phyloP scores from a whole-genome alignment of 2,329 filamentous ascomycete species.

The Simplicillium aogashimaense region DNA sequence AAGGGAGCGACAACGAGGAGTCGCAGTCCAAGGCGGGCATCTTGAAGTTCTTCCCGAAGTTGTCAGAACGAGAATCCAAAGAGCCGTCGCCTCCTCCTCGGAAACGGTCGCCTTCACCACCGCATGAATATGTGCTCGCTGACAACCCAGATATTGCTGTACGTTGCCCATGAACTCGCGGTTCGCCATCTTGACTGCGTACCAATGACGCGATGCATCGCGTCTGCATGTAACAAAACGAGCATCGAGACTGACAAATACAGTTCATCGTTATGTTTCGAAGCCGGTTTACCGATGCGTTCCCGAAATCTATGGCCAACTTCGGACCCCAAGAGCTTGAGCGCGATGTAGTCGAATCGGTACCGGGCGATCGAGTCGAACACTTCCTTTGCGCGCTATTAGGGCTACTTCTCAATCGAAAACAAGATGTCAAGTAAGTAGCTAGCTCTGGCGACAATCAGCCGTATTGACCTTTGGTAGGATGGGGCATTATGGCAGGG shows the following conservation, averaged over 20 bases:
- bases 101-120: constrained; percentile 78
- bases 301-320: constrained; percentile 77
- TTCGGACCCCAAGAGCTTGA: constrained; percentile 95
- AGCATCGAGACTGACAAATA: not conserved
- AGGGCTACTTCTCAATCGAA: constrained; percentile 83
- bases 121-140: constrained; percentile 80
- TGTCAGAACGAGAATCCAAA: constrained; percentile 40
- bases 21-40: constrained; percentile 45
- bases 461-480: constrained; percentile 32
- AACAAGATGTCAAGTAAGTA: constrained; percentile 95
- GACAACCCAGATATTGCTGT: constrained; percentile 91
- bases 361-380: constrained; percentile 79
- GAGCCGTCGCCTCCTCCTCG: constrained; percentile 56
- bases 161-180: constrained; percentile 32
- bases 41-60: constrained; percentile 57
- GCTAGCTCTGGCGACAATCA: not conserved
- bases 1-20: constrained; percentile 20
- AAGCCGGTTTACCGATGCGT: constrained; percentile 81
- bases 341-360: constrained; percentile 64
- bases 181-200: not conserved
- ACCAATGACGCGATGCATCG: too few relatives aligned
- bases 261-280: constrained; percentile 99
- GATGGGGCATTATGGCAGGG: constrained; percentile 83
- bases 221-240: too few relatives aligned
- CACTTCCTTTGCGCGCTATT: constrained; percentile 82